Evolutionary conservation across 192 early-diverging fungal genomes (phyloP).

Genomic region (Pilaira anomala): DNA sequence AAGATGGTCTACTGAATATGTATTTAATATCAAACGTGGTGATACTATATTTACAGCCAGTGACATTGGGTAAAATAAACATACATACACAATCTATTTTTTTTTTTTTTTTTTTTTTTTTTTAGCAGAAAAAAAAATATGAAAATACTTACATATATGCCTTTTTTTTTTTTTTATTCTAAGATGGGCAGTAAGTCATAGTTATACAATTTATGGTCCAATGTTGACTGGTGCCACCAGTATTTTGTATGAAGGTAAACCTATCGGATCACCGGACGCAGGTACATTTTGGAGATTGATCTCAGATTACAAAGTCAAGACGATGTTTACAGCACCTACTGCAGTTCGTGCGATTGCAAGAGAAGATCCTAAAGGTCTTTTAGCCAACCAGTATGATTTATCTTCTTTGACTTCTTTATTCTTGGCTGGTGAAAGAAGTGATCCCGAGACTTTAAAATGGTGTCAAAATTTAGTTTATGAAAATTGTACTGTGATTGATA

Average conservation of each 20-base stretch:
- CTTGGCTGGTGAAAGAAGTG: slow-evolving; percentile 81
- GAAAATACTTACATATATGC: neutral
- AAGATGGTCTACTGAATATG: slow-evolving; percentile 64
- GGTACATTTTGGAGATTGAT: slow-evolving; percentile 79
- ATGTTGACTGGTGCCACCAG: slow-evolving; percentile 73
- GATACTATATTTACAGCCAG: slow-evolving; percentile 78
- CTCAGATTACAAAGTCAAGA: slow-evolving; percentile 69
- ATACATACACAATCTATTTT: neutral
- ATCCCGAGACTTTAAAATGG: slow-evolving; percentile 71
- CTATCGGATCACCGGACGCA: slow-evolving; percentile 74
- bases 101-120: neutral
- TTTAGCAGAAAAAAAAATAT: neutral
- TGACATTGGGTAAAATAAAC: slow-evolving; percentile 70
- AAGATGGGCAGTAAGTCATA: slow-evolving; percentile 82
- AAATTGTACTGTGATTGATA: slow-evolving; percentile 65
- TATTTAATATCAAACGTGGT: slow-evolving; percentile 68
- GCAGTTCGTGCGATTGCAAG: slow-evolving; percentile 78
- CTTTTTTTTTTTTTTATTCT: neutral
- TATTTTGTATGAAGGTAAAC: slow-evolving; percentile 85
- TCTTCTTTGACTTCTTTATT: slow-evolving; percentile 59
- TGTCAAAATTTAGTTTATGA: slow-evolving; percentile 43
- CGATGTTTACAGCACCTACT: slow-evolving; percentile 82
- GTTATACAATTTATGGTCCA: slow-evolving; percentile 80
- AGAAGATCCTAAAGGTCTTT: slow-evolving; percentile 66
- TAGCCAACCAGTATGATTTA: slow-evolving; percentile 60